Conservation (phyloP, 768 basidiomycete species). For the Strobilomyces echinocephalus region DNA sequence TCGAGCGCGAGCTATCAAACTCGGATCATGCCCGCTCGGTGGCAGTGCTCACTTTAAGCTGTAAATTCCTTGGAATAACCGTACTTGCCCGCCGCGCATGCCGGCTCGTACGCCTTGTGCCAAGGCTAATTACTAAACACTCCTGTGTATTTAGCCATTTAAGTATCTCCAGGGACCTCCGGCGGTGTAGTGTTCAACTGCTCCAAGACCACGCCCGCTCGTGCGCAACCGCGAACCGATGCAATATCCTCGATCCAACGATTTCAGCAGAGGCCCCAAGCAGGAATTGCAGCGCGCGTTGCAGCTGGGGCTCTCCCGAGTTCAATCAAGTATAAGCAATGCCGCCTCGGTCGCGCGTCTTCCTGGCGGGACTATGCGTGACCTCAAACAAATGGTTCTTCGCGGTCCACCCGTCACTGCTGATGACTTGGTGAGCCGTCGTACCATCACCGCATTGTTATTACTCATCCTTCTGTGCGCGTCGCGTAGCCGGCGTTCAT, state of each 20-base stretch:
- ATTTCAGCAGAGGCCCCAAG: not conserved
- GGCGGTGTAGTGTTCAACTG: too few species aligned
- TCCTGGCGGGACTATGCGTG: conserved; percentile 16
- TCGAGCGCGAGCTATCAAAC: too few species aligned
- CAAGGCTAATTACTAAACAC: too few species aligned
- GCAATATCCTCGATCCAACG: not conserved
- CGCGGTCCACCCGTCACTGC: conserved; percentile 25
- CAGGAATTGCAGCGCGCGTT: conserved; percentile 6
- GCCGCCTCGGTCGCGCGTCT: not conserved
- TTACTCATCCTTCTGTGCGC: not conserved
- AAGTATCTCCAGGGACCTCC: too few species aligned
- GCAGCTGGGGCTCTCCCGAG: conserved; percentile 14
- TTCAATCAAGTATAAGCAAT: conserved; percentile 1
- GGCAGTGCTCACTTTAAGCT: too few species aligned
- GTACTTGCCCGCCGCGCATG: too few species aligned
- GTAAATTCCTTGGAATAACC: too few species aligned
- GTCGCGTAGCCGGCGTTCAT: conserved; percentile 40
- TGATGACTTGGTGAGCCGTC: conserved; percentile 27
- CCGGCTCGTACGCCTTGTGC: too few species aligned
- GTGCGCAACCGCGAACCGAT: not conserved
- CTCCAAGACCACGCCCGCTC: too few species aligned
- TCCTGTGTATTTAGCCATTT: too few species aligned
- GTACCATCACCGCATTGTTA: not conserved
- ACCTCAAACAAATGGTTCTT: conserved; percentile 26
- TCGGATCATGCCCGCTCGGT: too few species aligned